Evolutionary conservation across 371 early-diverging fungal species (phyloP).

Genomic region (Apophysomyces elegans): DNA sequence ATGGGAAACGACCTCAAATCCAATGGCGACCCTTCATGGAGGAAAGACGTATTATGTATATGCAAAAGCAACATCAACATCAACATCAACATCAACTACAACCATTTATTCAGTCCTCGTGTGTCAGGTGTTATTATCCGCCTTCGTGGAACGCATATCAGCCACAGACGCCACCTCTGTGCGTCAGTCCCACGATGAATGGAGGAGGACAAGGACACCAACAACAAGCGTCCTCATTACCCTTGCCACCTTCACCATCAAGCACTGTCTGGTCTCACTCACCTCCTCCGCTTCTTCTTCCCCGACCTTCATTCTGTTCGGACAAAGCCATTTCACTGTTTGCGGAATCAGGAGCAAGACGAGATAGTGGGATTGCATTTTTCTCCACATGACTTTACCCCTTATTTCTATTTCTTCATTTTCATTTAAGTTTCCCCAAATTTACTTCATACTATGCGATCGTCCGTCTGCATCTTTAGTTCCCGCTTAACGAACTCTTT

Average conservation of each 20-base stretch:
- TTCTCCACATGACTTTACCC: constrained; percentile 23
- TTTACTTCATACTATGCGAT: constrained; percentile 8
- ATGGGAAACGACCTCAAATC: constrained; percentile 46
- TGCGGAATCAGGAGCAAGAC: constrained; percentile 25
- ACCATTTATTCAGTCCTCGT: constrained; percentile 20
- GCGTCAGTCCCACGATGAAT: constrained; percentile 30
- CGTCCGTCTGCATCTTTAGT: not conserved
- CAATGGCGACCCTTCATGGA: constrained; percentile 57
- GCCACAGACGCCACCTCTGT: constrained; percentile 26
- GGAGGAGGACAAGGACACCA: constrained; percentile 11
- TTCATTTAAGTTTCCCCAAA: not conserved
- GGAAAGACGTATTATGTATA: constrained; percentile 42
- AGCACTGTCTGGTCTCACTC: constrained; percentile 29
- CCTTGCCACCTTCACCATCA: constrained; percentile 36
- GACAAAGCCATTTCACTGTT: constrained; percentile 10
- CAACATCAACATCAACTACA: not conserved
- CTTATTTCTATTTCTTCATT: constrained; percentile 6
- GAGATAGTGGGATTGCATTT: constrained; percentile 31
- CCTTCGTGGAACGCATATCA: constrained; percentile 15
- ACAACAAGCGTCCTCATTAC: constrained; percentile 3
- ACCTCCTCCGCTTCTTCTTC: constrained; percentile 12
- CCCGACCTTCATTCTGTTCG: constrained; percentile 14
- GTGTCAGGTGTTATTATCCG: constrained; percentile 6
- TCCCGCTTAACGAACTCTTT: not conserved
- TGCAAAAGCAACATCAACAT: constrained; percentile 36